Percentiles rank a stretch among this genome's conserved stretches.
Conservation (phyloP, 495 filamentous ascomycete genomes). For the Trypethelium eluteriae region DNA sequence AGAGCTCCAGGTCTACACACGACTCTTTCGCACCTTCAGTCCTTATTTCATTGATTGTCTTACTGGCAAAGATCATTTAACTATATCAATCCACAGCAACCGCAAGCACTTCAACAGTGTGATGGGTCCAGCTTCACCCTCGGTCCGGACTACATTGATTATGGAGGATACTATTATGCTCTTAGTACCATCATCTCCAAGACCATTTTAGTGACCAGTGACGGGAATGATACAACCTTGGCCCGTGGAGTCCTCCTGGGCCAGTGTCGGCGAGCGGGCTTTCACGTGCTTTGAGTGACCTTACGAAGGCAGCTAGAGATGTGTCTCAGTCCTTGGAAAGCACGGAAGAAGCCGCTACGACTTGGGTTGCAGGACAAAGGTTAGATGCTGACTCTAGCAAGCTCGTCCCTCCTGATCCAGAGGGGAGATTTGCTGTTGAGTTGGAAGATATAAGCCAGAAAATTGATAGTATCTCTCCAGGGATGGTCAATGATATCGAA, state of each 20-base stretch:
- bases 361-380: conserved; percentile 37
- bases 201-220: background rate
- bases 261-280: background rate
- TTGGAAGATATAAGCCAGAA: background rate
- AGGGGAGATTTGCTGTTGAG: background rate
- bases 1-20: no score
- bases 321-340: background rate
- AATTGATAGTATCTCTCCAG: background rate
- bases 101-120: background rate
- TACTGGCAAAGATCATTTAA: no score
- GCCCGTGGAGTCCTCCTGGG: background rate
- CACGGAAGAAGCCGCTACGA: conserved; percentile 20
- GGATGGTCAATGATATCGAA: background rate
- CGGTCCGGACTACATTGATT: background rate
- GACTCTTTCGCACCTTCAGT: no score
- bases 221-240: background rate
- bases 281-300: background rate
- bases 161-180: background rate
- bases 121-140: background rate
- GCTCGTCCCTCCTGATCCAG: background rate
- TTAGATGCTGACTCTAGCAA: background rate
- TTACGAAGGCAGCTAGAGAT: background rate
- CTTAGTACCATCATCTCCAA: background rate
- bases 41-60: no score
- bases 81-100: background rate